Evolutionary conservation across 78 protist genomes (phyloP).

Genomic region (Mastigamoeba balamuthi): DNA sequence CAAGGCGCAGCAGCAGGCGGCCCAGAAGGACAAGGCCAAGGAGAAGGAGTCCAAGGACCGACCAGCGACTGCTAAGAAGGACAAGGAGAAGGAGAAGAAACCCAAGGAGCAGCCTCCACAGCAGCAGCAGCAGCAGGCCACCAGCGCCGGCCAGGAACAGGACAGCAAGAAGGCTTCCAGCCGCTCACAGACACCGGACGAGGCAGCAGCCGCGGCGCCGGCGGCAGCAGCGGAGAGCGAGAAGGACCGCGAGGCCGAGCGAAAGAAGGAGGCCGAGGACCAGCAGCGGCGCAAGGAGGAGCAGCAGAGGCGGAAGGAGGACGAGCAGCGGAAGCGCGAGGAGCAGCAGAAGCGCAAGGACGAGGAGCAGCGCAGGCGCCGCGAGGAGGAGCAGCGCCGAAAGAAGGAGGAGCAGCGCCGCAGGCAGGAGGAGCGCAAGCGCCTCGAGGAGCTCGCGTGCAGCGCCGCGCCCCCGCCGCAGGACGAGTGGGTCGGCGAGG

Average conservation of each 20-base stretch:
- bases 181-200: too few relatives aligned
- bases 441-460: too few relatives aligned
- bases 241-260: constrained; percentile 13
- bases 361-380: constrained; percentile 1
- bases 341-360: constrained; percentile 17
- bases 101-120: background rate
- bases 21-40: background rate
- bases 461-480: too few relatives aligned
- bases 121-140: too few relatives aligned
- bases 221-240: constrained; percentile 18
- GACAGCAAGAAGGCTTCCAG: too few relatives aligned
- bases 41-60: constrained; percentile 16
- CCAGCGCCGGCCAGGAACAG: too few relatives aligned
- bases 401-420: too few relatives aligned
- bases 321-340: constrained; percentile 7
- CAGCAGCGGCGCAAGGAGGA: constrained; percentile 9
- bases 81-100: constrained; percentile 11
- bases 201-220: too few relatives aligned
- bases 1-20: background rate
- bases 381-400: constrained; percentile 1
- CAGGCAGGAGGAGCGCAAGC: too few relatives aligned
- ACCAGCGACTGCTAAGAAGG: constrained; percentile 9
- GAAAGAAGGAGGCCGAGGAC: constrained; percentile 6
- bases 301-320: constrained; percentile 29
- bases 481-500: too few relatives aligned